These are phyloP conservation scores for Nannizziopsis arthrosporioides DNA, from an alignment of 2,329 filamentous ascomycete species.

Conservation along the genomic window DNA sequence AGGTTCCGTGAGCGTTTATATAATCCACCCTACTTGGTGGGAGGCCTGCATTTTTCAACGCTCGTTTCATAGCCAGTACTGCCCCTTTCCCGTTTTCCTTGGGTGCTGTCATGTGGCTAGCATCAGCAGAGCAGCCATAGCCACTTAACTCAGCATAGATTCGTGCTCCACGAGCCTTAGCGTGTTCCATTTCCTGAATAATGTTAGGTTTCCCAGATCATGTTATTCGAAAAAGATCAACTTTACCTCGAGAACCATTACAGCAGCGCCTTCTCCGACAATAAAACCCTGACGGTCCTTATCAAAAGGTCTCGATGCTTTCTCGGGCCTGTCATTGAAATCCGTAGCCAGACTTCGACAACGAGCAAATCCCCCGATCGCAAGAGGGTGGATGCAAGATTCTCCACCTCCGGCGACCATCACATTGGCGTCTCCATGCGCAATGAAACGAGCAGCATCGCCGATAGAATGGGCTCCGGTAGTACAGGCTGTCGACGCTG, in stretches of 20 bases:
- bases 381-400: slow-evolving; percentile 88
- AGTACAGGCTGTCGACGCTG: slow-evolving; percentile 87
- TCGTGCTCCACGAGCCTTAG: slow-evolving; percentile 59
- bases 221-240: background rate
- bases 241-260: slow-evolving; percentile 64
- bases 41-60: slow-evolving; percentile 60
- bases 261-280: slow-evolving; percentile 80
- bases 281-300: slow-evolving; percentile 71
- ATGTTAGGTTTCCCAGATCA: background rate
- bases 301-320: slow-evolving; percentile 81
- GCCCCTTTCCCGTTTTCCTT: slow-evolving; percentile 72
- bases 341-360: slow-evolving; percentile 73
- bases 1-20: slow-evolving; percentile 90
- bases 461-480: slow-evolving; percentile 91
- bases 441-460: slow-evolving; percentile 84
- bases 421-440: slow-evolving; percentile 80
- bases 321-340: slow-evolving; percentile 59
- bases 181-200: slow-evolving; percentile 65
- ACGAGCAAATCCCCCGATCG: slow-evolving; percentile 81
- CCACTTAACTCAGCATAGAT: slow-evolving; percentile 85
- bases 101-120: slow-evolving; percentile 87
- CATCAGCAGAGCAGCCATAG: slow-evolving; percentile 84
- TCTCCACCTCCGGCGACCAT: slow-evolving; percentile 96
- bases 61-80: slow-evolving; percentile 70
- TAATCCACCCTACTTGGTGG: slow-evolving; percentile 67